Conservation (phyloP, 768 basidiomycete species). For the Suillus decipiens region DNA sequence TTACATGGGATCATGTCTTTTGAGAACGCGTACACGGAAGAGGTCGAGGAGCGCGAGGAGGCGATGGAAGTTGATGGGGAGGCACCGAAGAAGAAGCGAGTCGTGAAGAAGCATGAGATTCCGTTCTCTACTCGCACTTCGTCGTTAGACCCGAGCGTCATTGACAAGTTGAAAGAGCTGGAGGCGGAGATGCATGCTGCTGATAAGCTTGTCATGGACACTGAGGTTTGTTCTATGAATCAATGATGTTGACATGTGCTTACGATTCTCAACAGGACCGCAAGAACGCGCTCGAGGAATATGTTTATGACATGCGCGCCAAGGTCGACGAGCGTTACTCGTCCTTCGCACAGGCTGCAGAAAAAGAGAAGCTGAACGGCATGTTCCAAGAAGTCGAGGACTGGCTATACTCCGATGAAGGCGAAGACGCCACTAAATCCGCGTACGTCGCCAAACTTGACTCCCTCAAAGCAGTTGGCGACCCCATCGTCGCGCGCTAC, state of each 20-base stretch:
- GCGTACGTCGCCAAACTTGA: slow-evolving; percentile 89
- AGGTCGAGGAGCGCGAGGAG: slow-evolving; percentile 78
- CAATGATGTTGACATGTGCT: neutral
- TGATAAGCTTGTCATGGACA: slow-evolving; percentile 97
- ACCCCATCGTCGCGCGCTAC: slow-evolving; percentile 83
- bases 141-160: slow-evolving; percentile 59
- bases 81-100: slow-evolving; percentile 83
- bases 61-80: slow-evolving; percentile 68
- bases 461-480: slow-evolving; percentile 80
- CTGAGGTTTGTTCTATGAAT: slow-evolving; percentile 64
- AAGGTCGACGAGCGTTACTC: slow-evolving; percentile 92
- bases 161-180: slow-evolving; percentile 73
- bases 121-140: slow-evolving; percentile 66
- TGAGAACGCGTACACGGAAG: slow-evolving; percentile 84
- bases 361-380: slow-evolving; percentile 75
- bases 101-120: slow-evolving; percentile 82
- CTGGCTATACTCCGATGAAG: slow-evolving; percentile 96
- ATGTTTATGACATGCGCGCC: slow-evolving; percentile 92
- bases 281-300: slow-evolving; percentile 99
- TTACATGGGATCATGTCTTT: slow-evolving; percentile 85
- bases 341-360: slow-evolving; percentile 66
- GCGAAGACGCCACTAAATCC: slow-evolving; percentile 94
- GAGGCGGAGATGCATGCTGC: slow-evolving; percentile 87
- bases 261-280: slow-evolving; percentile 62
- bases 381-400: slow-evolving; percentile 83